These are phyloP conservation scores for Phytophthora capsici DNA, from an alignment of 352 stramenopile species.

Conservation along the genomic window DNA sequence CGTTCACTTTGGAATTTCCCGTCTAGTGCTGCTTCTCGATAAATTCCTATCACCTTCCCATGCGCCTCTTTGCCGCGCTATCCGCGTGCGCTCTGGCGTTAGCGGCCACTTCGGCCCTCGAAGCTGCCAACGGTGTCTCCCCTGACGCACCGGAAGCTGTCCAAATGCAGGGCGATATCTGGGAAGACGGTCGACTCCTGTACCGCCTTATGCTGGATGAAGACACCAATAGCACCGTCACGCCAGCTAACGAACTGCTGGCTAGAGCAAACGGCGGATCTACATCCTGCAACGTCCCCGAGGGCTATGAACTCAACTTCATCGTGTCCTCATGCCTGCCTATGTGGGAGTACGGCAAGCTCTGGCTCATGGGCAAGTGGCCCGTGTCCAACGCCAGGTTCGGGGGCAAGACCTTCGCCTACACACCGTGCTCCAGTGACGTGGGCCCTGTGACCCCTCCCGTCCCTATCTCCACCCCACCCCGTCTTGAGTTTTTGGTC, in stretches of 20 bases:
- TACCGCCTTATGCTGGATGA: neutral
- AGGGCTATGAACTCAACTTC: conserved; percentile 2
- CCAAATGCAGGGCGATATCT: neutral
- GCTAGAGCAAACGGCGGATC: too few species aligned
- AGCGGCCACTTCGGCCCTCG: neutral
- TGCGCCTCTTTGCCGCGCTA: neutral
- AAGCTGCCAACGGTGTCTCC: neutral
- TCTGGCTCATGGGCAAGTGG: conserved; percentile 1
- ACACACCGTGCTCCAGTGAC: neutral
- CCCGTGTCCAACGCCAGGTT: conserved; percentile 16
- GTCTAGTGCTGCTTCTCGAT: neutral
- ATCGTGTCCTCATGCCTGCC: conserved; percentile 2
- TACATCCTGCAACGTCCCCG: neutral
- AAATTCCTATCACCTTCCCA: neutral
- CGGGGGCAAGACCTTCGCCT: neutral
- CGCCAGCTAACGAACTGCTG: neutral
- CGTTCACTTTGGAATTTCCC: neutral
- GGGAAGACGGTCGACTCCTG: neutral
- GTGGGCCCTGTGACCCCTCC: neutral
- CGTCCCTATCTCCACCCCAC: neutral
- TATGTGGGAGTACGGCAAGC: neutral
- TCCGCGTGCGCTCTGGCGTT: neutral
- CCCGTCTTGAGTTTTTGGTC: conserved; percentile 5
- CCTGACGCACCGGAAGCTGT: neutral
- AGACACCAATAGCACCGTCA: neutral